Base-by-base conservation (phyloP, 495 filamentous ascomycete species). In the Aspergillus sclerotiicarbonarius region DNA sequence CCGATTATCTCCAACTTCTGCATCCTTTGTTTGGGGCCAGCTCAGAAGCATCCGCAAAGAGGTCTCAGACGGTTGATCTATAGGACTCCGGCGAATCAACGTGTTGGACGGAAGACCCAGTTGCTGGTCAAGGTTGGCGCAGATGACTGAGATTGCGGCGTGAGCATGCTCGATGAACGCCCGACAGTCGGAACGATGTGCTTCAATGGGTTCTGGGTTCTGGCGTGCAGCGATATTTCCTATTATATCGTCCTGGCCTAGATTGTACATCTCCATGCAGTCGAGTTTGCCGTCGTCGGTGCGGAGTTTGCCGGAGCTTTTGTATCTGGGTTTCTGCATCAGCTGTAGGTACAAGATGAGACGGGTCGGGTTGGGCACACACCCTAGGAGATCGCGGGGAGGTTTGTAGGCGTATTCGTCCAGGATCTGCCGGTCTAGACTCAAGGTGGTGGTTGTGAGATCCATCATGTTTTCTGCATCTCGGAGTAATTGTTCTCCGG, bases 251-350 rank as follows among this genome's bases (percentile, higher is more conserved):
- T 45, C 43, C n/a, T 45, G 43, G 43, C 19, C 19, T 8, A 45
- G n/a, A n/a, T 21, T 45, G 43, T 45, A 45, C n/a, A 45, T 16
- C n/a, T 45, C n/a, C 43, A 45, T 45, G 43, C 19, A 21, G n/a
- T 45, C 43, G 12, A 18, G 19, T 8, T 21, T 21, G 43, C 43
- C 43, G n/a, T 16, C 19, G 43, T 45, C 43, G 43, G 43, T 45
- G 9, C 43, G n/a, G 7, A 45, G 43, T 16, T 18, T 16, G 2
- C 43, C 43, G 43, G 43, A 16, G n/a, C n/a, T 1, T 45, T 45
- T 45, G 43, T 45, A 45, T 45, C 43, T 45, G 18, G 6, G 4
- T 5, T 44, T 13, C n/a, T 6, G 18, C 13, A n/a, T 19, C 12
- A 44, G 18, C 41, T 44, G 6, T 19, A 4, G 41, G 6, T 15